Percentiles rank a stretch among this genome's conserved stretches.
Evolutionary conservation across 1,284 basidiomycete genomes (phyloP).

Genomic region (Sanguinoderma infundibulare): DNA sequence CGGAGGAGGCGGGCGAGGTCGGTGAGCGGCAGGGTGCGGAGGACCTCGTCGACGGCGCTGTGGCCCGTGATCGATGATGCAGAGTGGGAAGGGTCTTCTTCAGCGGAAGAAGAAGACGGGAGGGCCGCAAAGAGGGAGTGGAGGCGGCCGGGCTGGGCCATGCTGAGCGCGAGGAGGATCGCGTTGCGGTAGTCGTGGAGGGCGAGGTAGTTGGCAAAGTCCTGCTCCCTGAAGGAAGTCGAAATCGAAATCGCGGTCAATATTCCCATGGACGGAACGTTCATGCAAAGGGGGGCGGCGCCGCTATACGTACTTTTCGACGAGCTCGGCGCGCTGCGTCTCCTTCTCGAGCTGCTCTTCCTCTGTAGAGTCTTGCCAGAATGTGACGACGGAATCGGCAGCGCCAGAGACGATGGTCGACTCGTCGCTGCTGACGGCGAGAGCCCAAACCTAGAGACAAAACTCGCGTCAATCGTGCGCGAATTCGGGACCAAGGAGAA

Average conservation of each 20-base stretch:
- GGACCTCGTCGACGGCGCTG: conserved; percentile 78
- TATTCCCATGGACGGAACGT: too few relatives aligned
- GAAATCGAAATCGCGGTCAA: too few relatives aligned
- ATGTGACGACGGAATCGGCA: conserved; percentile 91
- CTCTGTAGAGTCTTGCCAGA: conserved; percentile 94
- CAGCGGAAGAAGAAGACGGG: conserved; percentile 28
- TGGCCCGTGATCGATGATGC: conserved; percentile 63
- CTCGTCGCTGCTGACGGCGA: conserved; percentile 82
- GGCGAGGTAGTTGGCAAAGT: conserved; percentile 89
- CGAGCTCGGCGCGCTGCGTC: conserved; percentile 68
- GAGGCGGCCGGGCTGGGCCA: conserved; percentile 92
- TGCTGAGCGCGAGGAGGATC: conserved; percentile 88
- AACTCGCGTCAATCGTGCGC: neutral
- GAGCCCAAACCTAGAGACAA: conserved; percentile 82
- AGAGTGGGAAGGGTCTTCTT: conserved; percentile 5
- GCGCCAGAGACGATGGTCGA: conserved; percentile 88
- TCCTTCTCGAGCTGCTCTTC: conserved; percentile 79
- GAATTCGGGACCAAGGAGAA: conserved; percentile 23
- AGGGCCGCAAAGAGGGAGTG: conserved; percentile 81
- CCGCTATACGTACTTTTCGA: conserved; percentile 76
- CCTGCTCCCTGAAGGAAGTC: conserved; percentile 78
- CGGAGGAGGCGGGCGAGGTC: conserved; percentile 85
- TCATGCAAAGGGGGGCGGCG: too few relatives aligned
- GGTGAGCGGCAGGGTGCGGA: conserved; percentile 69
- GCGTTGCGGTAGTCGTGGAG: conserved; percentile 92